These are phyloP conservation scores for Rhodamnia rubescens DNA, from an alignment of 345 rosid genomes.

Conservation along the genomic window DNA sequence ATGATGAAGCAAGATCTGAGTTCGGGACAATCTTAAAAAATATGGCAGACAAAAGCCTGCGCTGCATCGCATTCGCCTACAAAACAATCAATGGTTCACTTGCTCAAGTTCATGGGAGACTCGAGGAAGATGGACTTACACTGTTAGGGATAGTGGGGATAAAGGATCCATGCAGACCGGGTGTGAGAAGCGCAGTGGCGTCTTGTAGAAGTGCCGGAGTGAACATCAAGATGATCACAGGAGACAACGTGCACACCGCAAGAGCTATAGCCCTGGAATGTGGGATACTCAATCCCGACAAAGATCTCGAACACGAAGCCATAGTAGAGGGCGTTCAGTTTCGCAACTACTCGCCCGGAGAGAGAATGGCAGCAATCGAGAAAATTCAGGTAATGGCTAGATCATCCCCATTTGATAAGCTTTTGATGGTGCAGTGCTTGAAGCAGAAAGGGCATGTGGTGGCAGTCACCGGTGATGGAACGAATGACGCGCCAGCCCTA, in stretches of 20 bases:
- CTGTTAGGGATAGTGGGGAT: slow-evolving; percentile 59
- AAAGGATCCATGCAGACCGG: slow-evolving; percentile 61
- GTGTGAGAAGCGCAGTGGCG: slow-evolving; percentile 50
- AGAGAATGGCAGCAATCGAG: slow-evolving; percentile 38
- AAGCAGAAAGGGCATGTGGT: slow-evolving; percentile 64
- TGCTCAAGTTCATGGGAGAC: not conserved
- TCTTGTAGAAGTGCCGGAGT: slow-evolving; percentile 66
- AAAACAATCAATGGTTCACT: slow-evolving; percentile 3
- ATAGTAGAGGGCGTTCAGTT: slow-evolving; percentile 58
- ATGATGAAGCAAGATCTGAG: slow-evolving; percentile 7
- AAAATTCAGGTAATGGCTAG: slow-evolving; percentile 74
- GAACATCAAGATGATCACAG: slow-evolving; percentile 65
- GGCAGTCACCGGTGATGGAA: slow-evolving; percentile 71
- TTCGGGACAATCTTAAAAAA: slow-evolving; percentile 37
- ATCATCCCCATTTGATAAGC: slow-evolving; percentile 67
- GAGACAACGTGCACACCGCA: slow-evolving; percentile 66
- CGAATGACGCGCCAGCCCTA: slow-evolving; percentile 70
- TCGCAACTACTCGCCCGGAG: slow-evolving; percentile 27
- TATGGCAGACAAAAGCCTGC: slow-evolving; percentile 58
- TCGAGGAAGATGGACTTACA: slow-evolving; percentile 32
- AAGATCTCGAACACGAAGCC: slow-evolving; percentile 17
- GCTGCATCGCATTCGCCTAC: slow-evolving; percentile 72
- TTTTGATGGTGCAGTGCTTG: slow-evolving; percentile 73
- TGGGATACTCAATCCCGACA: slow-evolving; percentile 37
- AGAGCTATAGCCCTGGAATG: slow-evolving; percentile 76